Evolutionary conservation across 2,329 filamentous ascomycete species (phyloP).

Genomic region (Xylariaceae sp.): DNA sequence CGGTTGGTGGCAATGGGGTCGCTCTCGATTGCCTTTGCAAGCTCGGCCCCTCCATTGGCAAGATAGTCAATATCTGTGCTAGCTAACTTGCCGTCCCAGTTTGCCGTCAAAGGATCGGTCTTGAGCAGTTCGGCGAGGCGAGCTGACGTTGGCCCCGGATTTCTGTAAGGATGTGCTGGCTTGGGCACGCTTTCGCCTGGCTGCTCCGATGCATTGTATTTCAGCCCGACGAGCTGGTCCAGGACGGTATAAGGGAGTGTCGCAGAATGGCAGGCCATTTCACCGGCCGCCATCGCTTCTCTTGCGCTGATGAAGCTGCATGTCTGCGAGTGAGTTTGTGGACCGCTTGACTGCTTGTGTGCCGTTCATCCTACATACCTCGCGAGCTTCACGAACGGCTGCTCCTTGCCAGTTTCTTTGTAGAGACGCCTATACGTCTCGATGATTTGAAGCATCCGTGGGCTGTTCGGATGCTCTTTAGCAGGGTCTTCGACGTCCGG

Average conservation of each 20-base stretch:
- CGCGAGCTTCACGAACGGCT: conserved; percentile 46
- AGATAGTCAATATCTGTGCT: conserved; percentile 44
- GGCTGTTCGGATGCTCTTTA: conserved; percentile 44
- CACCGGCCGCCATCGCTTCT: conserved; percentile 44
- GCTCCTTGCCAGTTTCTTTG: conserved; percentile 45
- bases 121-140: conserved; percentile 35
- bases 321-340: not conserved
- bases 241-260: conserved; percentile 38
- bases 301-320: conserved; percentile 38
- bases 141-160: conserved; percentile 32
- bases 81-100: conserved; percentile 36
- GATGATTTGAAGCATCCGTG: conserved; percentile 46
- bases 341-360: not conserved
- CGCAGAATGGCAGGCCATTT: conserved; percentile 44
- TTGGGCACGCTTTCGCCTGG: conserved; percentile 39
- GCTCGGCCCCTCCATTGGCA: conserved; percentile 39
- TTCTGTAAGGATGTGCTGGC: conserved; percentile 38
- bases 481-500: conserved; percentile 45
- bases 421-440: conserved; percentile 45
- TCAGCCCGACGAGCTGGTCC: conserved; percentile 38
- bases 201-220: conserved; percentile 37
- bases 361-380: conserved; percentile 23
- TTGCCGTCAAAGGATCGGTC: conserved; percentile 41
- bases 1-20: conserved; percentile 38
- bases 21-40: conserved; percentile 41